phyloP scores from a whole-genome alignment of 108 stramenopile genomes.

The Mediolabrus comicus region DNA sequence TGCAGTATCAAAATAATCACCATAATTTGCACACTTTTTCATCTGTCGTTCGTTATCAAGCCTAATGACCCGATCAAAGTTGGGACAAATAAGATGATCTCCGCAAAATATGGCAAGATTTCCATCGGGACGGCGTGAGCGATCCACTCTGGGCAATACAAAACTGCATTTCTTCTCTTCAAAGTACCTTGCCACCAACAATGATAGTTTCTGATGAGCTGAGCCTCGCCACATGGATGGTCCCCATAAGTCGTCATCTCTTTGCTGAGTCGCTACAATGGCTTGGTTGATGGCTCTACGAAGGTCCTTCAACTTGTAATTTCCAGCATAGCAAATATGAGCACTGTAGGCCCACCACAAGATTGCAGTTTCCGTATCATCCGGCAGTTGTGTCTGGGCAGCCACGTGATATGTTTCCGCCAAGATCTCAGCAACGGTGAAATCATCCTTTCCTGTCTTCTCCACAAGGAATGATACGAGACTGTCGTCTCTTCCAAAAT shows the following conservation, averaged over 20 bases:
- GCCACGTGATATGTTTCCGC: not conserved
- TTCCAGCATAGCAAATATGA: not conserved
- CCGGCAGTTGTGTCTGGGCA: not conserved
- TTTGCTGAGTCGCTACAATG: not conserved
- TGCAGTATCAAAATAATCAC: not conserved
- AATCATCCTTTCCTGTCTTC: not conserved
- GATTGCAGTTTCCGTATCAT: not conserved
- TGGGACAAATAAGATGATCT: not conserved
- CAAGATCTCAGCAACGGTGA: not conserved
- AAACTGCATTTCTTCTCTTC: not conserved
- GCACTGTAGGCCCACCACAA: not conserved
- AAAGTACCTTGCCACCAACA: not conserved
- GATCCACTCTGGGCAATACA: not conserved
- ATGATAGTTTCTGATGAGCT: not conserved
- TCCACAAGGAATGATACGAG: not conserved
- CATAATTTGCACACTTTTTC: not conserved
- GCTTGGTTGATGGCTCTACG: not conserved
- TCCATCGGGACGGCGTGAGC: not conserved
- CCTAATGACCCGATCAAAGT: not conserved
- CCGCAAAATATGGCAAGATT: not conserved
- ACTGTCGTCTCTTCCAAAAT: not conserved
- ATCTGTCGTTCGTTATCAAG: not conserved
- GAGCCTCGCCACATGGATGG: not conserved
- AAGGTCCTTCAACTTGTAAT: not conserved
- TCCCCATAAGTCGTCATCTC: not conserved